These are phyloP conservation scores for Pyrus bretschneideri DNA, from an alignment of 306 rosid genomes.

Conservation along the genomic window DNA sequence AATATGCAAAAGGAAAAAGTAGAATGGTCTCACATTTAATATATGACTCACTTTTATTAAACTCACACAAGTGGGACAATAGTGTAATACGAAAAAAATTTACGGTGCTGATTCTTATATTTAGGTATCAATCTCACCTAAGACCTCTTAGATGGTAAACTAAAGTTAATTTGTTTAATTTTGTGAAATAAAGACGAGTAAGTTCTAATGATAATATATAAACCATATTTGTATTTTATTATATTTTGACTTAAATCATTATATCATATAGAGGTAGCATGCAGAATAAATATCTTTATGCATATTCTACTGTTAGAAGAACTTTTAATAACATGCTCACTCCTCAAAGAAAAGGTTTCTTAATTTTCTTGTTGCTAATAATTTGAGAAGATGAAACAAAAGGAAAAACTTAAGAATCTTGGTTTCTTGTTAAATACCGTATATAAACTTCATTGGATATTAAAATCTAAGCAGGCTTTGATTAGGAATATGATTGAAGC, in stretches of 20 bases:
- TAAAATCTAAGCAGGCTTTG: conserved; percentile 23
- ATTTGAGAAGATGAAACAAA: conserved; percentile 8
- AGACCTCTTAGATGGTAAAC: not conserved
- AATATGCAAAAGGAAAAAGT: too few relatives aligned
- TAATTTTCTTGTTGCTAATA: not conserved
- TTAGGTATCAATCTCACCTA: too few relatives aligned
- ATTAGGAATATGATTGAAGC: conserved; percentile 4
- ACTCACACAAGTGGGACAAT: too few relatives aligned
- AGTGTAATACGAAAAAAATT: too few relatives aligned
- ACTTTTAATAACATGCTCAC: not conserved
- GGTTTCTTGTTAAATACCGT: not conserved
- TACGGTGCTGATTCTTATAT: too few relatives aligned
- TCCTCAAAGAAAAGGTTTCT: conserved; percentile 5
- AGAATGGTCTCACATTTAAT: too few relatives aligned
- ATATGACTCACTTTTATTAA: too few relatives aligned
- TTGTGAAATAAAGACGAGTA: not conserved
- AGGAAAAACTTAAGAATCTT: conserved; percentile 3
- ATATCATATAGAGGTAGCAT: not conserved
- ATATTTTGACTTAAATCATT: not conserved
- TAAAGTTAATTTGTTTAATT: not conserved
- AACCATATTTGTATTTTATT: conserved; percentile 1
- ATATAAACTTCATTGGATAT: conserved; percentile 17
- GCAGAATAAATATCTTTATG: not conserved
- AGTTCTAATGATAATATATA: not conserved
- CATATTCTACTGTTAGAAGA: not conserved